These are phyloP conservation scores for Sechiopsis laciniata DNA, from an alignment of 306 rosid species.

Conservation along the genomic window DNA sequence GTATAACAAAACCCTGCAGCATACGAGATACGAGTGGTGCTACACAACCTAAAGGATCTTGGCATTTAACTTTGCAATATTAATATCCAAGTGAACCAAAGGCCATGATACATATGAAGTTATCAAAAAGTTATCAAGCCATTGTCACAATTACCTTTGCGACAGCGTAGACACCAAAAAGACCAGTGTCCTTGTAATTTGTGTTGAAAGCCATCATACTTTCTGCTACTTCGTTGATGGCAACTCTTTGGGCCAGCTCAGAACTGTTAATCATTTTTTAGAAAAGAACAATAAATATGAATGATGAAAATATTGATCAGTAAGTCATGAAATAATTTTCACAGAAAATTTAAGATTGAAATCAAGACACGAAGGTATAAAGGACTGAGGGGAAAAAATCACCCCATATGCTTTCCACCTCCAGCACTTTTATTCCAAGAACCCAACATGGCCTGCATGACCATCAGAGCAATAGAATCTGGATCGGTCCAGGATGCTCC, in stretches of 20 bases:
- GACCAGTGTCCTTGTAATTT: slow-evolving; percentile 84
- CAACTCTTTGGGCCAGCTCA: slow-evolving; percentile 70
- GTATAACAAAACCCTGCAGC: not conserved
- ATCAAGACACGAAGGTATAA: not conserved
- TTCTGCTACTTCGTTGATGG: slow-evolving; percentile 70
- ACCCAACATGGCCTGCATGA: slow-evolving; percentile 96
- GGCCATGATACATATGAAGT: not conserved
- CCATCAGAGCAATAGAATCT: slow-evolving; percentile 86
- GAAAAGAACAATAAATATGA: slow-evolving; percentile 14
- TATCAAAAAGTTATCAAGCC: not conserved
- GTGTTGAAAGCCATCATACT: slow-evolving; percentile 93
- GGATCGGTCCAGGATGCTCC: slow-evolving; percentile 99
- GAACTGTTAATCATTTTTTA: slow-evolving; percentile 42
- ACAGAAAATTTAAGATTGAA: not conserved
- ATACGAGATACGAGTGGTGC: not conserved
- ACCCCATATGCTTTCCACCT: slow-evolving; percentile 98
- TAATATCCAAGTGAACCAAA: slow-evolving; percentile 2
- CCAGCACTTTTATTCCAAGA: slow-evolving; percentile 85
- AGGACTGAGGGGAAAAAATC: slow-evolving; percentile 11
- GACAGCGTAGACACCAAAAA: slow-evolving; percentile 80
- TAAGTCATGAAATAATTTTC: slow-evolving; percentile 4
- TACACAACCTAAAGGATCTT: not conserved
- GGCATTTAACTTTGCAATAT: not conserved
- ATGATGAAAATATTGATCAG: not conserved
- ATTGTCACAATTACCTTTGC: slow-evolving; percentile 49